Percentiles rank a stretch among this genome's conserved stretches.
Conservation (phyloP, 306 rosid genomes). For the Inga oerstediana region DNA sequence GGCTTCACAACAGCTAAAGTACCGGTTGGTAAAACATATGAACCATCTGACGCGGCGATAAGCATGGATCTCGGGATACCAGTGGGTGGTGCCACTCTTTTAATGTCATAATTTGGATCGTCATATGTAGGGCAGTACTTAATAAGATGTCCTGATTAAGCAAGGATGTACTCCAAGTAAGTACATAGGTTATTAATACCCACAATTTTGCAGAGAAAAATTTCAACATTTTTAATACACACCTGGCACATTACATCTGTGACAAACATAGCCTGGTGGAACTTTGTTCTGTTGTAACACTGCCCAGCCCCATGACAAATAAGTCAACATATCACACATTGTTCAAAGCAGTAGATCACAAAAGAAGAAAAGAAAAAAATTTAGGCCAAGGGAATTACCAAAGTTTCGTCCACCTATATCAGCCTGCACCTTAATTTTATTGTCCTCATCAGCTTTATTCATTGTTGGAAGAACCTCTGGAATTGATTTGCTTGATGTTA, state of each 20-base stretch:
- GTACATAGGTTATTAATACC: background rate
- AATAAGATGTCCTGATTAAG: no score
- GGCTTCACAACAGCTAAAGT: constrained; percentile 94
- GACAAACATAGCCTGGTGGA: constrained; percentile 95
- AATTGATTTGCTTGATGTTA: no score
- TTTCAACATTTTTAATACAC: constrained; percentile 35
- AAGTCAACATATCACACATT: constrained; percentile 31
- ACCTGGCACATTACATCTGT: constrained; percentile 95
- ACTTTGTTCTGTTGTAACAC: constrained; percentile 91
- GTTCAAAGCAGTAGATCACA: constrained; percentile 18
- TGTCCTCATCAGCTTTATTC: no score
- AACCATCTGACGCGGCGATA: constrained; percentile 90
- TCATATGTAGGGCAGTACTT: no score
- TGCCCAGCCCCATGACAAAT: constrained; percentile 39
- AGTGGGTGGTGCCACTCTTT: no score
- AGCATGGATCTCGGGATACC: constrained; percentile 39
- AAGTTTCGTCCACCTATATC: no score
- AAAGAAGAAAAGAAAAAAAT: background rate
- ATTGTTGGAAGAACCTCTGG: no score
- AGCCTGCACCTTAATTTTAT: no score
- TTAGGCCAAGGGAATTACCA: no score
- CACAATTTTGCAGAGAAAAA: constrained; percentile 12
- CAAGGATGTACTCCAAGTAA: background rate
- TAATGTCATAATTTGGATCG: no score
- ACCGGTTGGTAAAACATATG: constrained; percentile 94